Evolutionary conservation across 2,329 filamentous ascomycete genomes (phyloP), one percentile per base, ranked within the genome.

Genomic region (Nemania sp.): DNA sequence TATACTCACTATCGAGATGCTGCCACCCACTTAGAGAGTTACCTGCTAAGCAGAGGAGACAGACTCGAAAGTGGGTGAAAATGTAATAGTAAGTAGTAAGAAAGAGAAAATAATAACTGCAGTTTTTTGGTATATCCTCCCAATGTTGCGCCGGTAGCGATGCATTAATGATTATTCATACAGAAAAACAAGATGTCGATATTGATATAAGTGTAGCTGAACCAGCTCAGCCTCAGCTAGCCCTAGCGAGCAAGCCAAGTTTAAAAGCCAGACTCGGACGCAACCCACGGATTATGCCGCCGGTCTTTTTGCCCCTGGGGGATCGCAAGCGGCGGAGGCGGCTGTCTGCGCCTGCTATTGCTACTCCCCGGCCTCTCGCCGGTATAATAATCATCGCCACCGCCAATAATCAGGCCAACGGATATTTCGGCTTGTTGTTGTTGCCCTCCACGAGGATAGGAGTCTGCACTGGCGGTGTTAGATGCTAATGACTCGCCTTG

Each of bases 181-280:
- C n/a, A n/a, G n/a, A n/a, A n/a, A n/a, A n/a, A n/a, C n/a, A n/a
- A n/a, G n/a, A n/a, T n/a, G n/a, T n/a, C n/a, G 7, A 37, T 54
- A 57, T 49, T n/a, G n/a, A n/a, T n/a, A n/a, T n/a, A n/a, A n/a
- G n/a, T n/a, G n/a, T n/a, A n/a, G n/a, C n/a, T n/a, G n/a, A n/a
- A 26, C 24, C 9, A 19, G 37, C 30, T 64, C 44, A 67, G n/a
- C 71, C 72, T 30, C 72, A 73, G n/a, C n/a, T n/a, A n/a, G n/a
- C n/a, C n/a, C n/a, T n/a, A n/a, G n/a, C n/a, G n/a, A n/a, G n/a
- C n/a, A n/a, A n/a, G 71, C 20, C 72, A 72, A 3, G 69, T 73
- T 3, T 55, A 54, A 14, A 74, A 62, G 2, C 72, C 67, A n/a
- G 68, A 61, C 2, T 75, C 70, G 24, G 51, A 24, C 6, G 34